Base-by-base conservation (phyloP, 371 early-diverging fungal genomes). In the Dinochytrium kinnereticum region DNA sequence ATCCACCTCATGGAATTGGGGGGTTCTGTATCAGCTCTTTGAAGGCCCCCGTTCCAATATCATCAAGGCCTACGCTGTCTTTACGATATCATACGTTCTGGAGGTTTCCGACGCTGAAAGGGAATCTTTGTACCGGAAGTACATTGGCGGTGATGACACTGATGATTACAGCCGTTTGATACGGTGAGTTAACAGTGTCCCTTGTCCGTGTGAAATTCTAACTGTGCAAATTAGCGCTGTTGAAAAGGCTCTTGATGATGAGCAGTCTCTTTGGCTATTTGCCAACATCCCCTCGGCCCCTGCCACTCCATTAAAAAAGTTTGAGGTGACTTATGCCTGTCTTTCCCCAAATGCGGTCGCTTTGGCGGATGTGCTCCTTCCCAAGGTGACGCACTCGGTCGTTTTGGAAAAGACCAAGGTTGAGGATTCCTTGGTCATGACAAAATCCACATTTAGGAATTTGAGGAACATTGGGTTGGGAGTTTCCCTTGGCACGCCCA, bases 401-500 rank as follows among this genome's bases (percentile, higher is more conserved):
- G 65, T 15, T n/a, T 7, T 59, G 7, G 50, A 49, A 26, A 21
- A 3, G 2, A 59, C 15, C 36, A 59, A 39, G 19, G 44, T 15
- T 1, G 1, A 31, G 40, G 34, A n/a, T 84, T 5, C 7, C 17
- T 24, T 95, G 1, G 86, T 95, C 15, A 80, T 89, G 30, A 95
- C 95, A 17, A 82, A 86, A 0, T 92, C 94, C 1, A 94, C 95
- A 2, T 79, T 82, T 15, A 81, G 84, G 2, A 94, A 94, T 70
- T 76, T 95, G 31, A 90, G 91, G 69, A 87, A 88, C 21, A 88
- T 96, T 44, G 93, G 91, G 49, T 81, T 96, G 44, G 96, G 97
- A 0, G 77, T 94, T 26, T 95, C 95, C 24, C 89, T 93, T 49
- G 89, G 94, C n/a, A 26, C 70, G 19, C 96, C 98, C 0, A 92